Evolutionary conservation across 495 filamentous ascomycete genomes (phyloP).

Genomic region (Penicillium goetzii): DNA sequence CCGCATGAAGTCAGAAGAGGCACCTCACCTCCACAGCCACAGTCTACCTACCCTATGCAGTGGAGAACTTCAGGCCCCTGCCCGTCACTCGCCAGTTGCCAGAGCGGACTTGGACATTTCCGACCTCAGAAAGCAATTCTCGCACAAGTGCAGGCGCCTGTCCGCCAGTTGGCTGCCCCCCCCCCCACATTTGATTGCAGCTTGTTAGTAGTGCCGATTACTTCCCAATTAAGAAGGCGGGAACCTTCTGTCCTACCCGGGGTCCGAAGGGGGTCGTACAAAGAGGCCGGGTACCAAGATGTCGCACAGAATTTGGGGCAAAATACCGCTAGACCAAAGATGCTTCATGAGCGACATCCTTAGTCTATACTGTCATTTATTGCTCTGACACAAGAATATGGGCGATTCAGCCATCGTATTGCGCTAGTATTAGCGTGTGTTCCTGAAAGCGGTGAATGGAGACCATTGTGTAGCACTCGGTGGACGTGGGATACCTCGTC

Average conservation of each 20-base stretch:
- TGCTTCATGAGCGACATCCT: too few relatives aligned
- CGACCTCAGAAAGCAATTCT: too few relatives aligned
- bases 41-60: not conserved
- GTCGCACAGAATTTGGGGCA: too few relatives aligned
- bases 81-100: too few relatives aligned
- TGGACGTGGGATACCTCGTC: not conserved
- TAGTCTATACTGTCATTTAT: too few relatives aligned
- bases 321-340: too few relatives aligned
- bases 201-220: not conserved
- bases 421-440: not conserved
- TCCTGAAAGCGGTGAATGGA: not conserved
- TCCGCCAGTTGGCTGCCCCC: too few relatives aligned
- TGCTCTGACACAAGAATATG: not conserved
- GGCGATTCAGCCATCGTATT: not conserved
- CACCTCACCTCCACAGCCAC: not conserved
- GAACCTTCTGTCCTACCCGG: too few relatives aligned
- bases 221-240: not conserved
- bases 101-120: too few relatives aligned
- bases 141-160: too few relatives aligned
- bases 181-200: not conserved
- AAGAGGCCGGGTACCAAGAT: too few relatives aligned
- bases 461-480: not conserved
- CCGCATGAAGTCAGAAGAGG: not conserved
- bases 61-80: not conserved
- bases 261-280: too few relatives aligned